These are phyloP conservation scores for Sutorius eximius DNA, from an alignment of 1,284 basidiomycete species.

Conservation along the genomic window DNA sequence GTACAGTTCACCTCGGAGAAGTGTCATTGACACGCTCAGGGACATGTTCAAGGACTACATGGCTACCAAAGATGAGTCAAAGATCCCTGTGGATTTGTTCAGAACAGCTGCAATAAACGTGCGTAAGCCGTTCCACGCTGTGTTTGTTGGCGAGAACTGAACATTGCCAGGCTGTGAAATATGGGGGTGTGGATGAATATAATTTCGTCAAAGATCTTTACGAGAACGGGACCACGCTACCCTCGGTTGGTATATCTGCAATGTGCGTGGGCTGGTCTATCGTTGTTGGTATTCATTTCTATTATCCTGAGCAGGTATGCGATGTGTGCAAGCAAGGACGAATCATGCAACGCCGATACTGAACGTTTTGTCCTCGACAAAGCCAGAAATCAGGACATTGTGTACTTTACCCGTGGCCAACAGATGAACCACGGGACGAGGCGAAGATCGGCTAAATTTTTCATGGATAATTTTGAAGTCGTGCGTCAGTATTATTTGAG, in stretches of 20 bases:
- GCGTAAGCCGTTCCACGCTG: slow-evolving; percentile 15
- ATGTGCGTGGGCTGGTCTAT: slow-evolving; percentile 48
- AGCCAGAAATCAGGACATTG: slow-evolving; percentile 54
- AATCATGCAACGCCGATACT: slow-evolving; percentile 45
- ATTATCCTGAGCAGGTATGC: slow-evolving; percentile 22
- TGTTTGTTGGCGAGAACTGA: slow-evolving; percentile 9
- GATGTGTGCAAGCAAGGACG: slow-evolving; percentile 39
- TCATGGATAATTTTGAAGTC: slow-evolving; percentile 59
- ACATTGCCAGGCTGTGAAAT: slow-evolving; percentile 55
- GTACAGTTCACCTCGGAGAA: slow-evolving; percentile 28
- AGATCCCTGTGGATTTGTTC: slow-evolving; percentile 79
- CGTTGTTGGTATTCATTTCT: slow-evolving; percentile 1
- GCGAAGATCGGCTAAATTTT: slow-evolving; percentile 41
- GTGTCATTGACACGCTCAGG: slow-evolving; percentile 74
- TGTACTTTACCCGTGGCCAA: slow-evolving; percentile 42
- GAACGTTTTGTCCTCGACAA: slow-evolving; percentile 49
- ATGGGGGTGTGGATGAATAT: slow-evolving; percentile 80
- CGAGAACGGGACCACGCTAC: slow-evolving; percentile 73
- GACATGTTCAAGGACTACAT: slow-evolving; percentile 75
- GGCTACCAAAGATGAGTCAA: slow-evolving; percentile 73
- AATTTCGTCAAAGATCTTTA: slow-evolving; percentile 72
- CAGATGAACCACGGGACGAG: slow-evolving; percentile 39
- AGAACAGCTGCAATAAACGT: slow-evolving; percentile 53
- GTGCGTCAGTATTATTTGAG: slow-evolving; percentile 41
- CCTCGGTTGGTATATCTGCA: slow-evolving; percentile 61